phyloP scores from a whole-genome alignment of 345 rosid species.

The Gossypium herbaceum region DNA sequence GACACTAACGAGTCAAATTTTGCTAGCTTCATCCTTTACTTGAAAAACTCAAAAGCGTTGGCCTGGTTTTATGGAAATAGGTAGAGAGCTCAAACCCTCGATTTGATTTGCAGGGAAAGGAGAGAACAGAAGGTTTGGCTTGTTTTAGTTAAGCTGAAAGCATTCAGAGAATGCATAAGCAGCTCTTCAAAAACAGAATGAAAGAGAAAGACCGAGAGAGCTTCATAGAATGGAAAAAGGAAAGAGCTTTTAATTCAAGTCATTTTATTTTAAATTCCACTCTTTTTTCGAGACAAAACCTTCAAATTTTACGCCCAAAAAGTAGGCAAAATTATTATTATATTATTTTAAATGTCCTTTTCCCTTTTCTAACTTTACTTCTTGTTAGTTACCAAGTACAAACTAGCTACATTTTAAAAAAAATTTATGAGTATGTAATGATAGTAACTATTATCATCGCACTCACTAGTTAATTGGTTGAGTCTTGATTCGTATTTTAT shows the following conservation, averaged over 20 bases:
- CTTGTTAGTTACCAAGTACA: not conserved
- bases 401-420: not conserved
- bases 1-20: constrained; percentile 34
- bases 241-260: not conserved
- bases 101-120: not conserved
- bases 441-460: too few relatives aligned
- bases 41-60: not conserved
- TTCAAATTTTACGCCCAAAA: not conserved
- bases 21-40: constrained; percentile 35
- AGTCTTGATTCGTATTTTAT: too few relatives aligned
- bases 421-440: too few relatives aligned
- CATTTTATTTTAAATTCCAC: too few relatives aligned
- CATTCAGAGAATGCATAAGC: not conserved
- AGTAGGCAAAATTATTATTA: not conserved
- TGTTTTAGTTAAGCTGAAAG: not conserved
- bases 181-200: not conserved
- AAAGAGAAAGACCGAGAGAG: not conserved
- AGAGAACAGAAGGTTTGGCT: not conserved
- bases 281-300: not conserved
- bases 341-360: not conserved
- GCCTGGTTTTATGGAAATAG: not conserved
- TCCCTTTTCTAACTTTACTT: too few relatives aligned
- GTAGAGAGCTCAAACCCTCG: constrained; percentile 2
- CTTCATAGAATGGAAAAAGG: not conserved
- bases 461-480: rapidly evolving